These are phyloP conservation scores for Aspergillus ibericus DNA, from an alignment of 2,329 filamentous ascomycete species.

Conservation along the genomic window DNA sequence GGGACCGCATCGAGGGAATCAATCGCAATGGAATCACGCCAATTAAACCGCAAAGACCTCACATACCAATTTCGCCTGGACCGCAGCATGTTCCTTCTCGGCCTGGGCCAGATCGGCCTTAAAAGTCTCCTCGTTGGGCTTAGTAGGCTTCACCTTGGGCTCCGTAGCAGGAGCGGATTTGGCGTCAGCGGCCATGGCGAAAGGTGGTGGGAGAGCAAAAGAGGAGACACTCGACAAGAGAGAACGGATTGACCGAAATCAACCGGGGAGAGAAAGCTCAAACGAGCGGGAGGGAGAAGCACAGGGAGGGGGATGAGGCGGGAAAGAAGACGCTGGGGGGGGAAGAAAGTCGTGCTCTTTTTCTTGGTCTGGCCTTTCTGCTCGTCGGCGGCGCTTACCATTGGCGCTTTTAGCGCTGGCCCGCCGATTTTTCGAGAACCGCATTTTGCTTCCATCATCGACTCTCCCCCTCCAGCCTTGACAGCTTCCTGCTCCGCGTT, in stretches of 20 bases:
- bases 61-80: constrained; percentile 67
- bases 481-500: background rate
- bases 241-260: constrained; percentile 12
- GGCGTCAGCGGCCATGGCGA: constrained; percentile 37
- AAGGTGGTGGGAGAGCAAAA: constrained; percentile 6
- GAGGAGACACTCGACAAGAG: constrained; percentile 9
- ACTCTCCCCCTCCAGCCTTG: constrained; percentile 13
- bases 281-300: background rate
- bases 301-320: constrained; percentile 2
- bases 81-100: constrained; percentile 80
- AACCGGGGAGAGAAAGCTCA: constrained; percentile 5
- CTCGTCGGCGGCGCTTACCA: constrained; percentile 24
- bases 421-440: constrained; percentile 32
- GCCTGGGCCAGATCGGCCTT: constrained; percentile 75
- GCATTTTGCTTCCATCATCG: constrained; percentile 10
- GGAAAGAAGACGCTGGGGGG: constrained; percentile 11
- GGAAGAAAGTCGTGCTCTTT: constrained; percentile 6
- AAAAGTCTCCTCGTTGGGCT: constrained; percentile 83
- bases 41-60: constrained; percentile 3
- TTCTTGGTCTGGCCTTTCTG: constrained; percentile 22
- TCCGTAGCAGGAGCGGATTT: constrained; percentile 35
- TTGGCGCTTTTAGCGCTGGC: constrained; percentile 29
- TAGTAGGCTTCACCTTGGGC: constrained; percentile 65
- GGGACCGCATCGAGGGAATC: background rate
- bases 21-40: constrained; percentile 5